These are phyloP conservation scores for Fusarium algeriense DNA, from an alignment of 2,329 filamentous ascomycete species.

Conservation along the genomic window DNA sequence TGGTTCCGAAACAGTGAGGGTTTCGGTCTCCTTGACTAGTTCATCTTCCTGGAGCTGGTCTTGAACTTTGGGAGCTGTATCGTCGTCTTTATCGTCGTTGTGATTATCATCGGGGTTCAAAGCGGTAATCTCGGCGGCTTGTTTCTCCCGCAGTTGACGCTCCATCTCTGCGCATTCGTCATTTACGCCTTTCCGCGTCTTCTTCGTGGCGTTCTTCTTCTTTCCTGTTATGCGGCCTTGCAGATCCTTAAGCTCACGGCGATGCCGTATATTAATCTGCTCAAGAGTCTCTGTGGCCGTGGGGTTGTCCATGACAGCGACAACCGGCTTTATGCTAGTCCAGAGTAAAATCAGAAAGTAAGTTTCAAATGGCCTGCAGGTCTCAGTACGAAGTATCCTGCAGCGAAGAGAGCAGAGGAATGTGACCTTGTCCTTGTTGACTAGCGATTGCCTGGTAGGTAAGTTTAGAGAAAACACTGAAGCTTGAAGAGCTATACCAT, in stretches of 20 bases:
- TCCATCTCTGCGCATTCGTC: slow-evolving; percentile 81
- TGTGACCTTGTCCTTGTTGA: background rate
- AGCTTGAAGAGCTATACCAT: slow-evolving; percentile 7
- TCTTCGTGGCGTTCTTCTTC: slow-evolving; percentile 96
- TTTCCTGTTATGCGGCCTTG: slow-evolving; percentile 89
- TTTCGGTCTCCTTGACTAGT: slow-evolving; percentile 38
- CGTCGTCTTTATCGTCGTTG: slow-evolving; percentile 27
- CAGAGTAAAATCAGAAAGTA: background rate
- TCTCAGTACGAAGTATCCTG: background rate
- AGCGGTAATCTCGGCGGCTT: slow-evolving; percentile 69
- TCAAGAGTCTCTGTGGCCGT: slow-evolving; percentile 70
- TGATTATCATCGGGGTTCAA: slow-evolving; percentile 49
- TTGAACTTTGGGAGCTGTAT: slow-evolving; percentile 7
- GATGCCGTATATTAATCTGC: slow-evolving; percentile 81
- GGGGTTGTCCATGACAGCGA: slow-evolving; percentile 45
- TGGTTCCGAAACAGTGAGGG: slow-evolving; percentile 38
- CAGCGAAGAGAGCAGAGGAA: background rate
- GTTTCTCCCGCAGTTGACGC: slow-evolving; percentile 72
- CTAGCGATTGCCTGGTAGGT: background rate
- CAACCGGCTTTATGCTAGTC: background rate
- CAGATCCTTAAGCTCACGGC: slow-evolving; percentile 89
- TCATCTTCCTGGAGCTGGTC: slow-evolving; percentile 22
- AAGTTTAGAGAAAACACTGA: background rate
- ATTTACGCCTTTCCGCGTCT: slow-evolving; percentile 80
- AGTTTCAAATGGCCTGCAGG: background rate